Conservation (phyloP, 257 asterid species). For the Agastache rugosa region DNA sequence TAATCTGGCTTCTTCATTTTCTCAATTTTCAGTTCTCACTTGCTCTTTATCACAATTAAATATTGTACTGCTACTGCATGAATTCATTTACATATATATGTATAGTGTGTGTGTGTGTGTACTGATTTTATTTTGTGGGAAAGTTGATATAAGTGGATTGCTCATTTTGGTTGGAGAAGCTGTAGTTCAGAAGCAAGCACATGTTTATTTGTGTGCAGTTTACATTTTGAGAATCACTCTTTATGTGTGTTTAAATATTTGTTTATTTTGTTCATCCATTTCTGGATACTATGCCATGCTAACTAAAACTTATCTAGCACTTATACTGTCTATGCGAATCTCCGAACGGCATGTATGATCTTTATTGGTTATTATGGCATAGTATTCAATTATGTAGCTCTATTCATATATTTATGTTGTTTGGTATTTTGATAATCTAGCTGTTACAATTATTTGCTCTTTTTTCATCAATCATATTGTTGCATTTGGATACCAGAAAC, state of each 20-base stretch:
- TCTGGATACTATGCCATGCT: neutral
- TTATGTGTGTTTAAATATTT: neutral
- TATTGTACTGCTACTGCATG: neutral
- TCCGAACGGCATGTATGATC: neutral
- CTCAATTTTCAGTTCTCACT: neutral
- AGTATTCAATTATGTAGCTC: neutral
- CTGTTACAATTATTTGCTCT: neutral
- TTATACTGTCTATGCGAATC: neutral
- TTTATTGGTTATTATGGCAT: neutral
- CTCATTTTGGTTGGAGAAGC: neutral
- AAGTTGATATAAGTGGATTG: neutral
- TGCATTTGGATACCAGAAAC: conserved; percentile 4
- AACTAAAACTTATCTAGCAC: neutral
- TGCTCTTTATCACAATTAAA: neutral
- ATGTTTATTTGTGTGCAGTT: neutral
- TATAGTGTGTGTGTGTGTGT: neutral
- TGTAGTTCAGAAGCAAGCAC: neutral
- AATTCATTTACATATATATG: neutral
- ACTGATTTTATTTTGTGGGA: conserved; percentile 1
- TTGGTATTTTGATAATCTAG: neutral
- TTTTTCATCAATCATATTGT: neutral
- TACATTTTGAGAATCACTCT: neutral
- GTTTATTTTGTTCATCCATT: neutral
- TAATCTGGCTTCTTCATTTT: conserved; percentile 4
- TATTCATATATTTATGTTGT: neutral